Evolutionary conservation across 2,329 filamentous ascomycete species (phyloP).

Genomic region (Trichophaea hybrida): DNA sequence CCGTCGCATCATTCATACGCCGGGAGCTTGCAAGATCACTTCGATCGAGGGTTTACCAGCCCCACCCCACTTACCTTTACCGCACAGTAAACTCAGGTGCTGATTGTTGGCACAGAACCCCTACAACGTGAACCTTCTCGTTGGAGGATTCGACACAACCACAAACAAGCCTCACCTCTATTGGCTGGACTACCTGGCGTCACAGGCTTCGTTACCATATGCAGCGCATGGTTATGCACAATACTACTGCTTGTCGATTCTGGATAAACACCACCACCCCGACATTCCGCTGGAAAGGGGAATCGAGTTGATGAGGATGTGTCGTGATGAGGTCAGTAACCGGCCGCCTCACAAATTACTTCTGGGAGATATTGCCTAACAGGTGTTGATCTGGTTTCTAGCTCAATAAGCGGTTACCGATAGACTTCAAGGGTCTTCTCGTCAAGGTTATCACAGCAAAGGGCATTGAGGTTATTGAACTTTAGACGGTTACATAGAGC

Average conservation of each 20-base stretch:
- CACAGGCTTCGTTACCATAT: conserved; percentile 76
- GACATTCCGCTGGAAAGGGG: conserved; percentile 81
- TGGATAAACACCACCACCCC: conserved; percentile 97
- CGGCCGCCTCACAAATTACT: not conserved
- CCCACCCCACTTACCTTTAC: not conserved
- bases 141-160: conserved; percentile 86
- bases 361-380: not conserved
- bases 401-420: conserved; percentile 85
- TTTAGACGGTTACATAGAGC: conserved; percentile 8
- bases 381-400: not conserved
- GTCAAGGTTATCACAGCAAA: conserved; percentile 95
- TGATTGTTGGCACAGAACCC: conserved; percentile 43
- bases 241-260: conserved; percentile 96
- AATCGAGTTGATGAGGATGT: conserved; percentile 83
- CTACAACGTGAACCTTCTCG: conserved; percentile 90
- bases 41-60: conserved; percentile 46
- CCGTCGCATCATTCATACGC: conserved; percentile 83
- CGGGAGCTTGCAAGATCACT: conserved; percentile 82
- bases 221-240: conserved; percentile 97
- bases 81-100: not conserved
- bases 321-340: conserved; percentile 58
- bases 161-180: conserved; percentile 81
- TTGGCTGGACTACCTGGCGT: conserved; percentile 95
- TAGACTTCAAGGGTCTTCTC: conserved; percentile 94
- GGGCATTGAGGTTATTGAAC: conserved; percentile 65